Evolutionary conservation across 2,329 filamentous ascomycete genomes (phyloP).

Genomic region (Ceratocystis albifundus): DNA sequence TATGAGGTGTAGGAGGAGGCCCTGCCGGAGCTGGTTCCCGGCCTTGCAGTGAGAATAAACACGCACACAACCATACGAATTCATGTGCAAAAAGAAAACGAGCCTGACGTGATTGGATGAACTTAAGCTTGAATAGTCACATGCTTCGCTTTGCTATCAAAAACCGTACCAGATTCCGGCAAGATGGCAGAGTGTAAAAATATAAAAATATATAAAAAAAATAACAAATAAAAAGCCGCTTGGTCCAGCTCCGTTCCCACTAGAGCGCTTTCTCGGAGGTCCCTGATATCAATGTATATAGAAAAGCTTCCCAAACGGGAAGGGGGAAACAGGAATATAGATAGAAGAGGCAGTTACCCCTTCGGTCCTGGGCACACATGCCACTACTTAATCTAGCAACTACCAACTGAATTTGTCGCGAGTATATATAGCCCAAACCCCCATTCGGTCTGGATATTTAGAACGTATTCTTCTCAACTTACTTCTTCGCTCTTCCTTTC

Average conservation of each 20-base stretch:
- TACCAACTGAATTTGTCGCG: not conserved
- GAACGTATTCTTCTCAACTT: not conserved
- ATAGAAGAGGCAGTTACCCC: not conserved
- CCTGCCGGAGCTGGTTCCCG: conserved; percentile 16
- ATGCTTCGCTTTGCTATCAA: not conserved
- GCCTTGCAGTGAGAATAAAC: not conserved
- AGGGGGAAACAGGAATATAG: not conserved
- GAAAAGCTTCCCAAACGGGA: not conserved
- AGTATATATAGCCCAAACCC: not conserved
- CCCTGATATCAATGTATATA: not conserved
- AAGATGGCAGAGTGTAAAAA: not conserved
- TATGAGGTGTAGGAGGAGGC: not conserved
- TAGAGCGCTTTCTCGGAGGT: conserved; percentile 9
- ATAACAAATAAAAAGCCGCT: not conserved
- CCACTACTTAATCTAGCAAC: not conserved
- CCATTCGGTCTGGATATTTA: not conserved
- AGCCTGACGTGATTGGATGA: not conserved
- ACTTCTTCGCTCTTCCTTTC: not conserved
- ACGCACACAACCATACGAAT: too few relatives aligned
- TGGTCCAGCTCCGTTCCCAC: not conserved
- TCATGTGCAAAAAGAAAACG: not conserved
- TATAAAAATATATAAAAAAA: too few relatives aligned
- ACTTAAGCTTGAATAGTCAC: not conserved
- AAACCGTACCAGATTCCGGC: not conserved
- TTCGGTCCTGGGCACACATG: not conserved